Conservation (phyloP, 352 stramenopile genomes). For the Globisporangium spiculum region DNA sequence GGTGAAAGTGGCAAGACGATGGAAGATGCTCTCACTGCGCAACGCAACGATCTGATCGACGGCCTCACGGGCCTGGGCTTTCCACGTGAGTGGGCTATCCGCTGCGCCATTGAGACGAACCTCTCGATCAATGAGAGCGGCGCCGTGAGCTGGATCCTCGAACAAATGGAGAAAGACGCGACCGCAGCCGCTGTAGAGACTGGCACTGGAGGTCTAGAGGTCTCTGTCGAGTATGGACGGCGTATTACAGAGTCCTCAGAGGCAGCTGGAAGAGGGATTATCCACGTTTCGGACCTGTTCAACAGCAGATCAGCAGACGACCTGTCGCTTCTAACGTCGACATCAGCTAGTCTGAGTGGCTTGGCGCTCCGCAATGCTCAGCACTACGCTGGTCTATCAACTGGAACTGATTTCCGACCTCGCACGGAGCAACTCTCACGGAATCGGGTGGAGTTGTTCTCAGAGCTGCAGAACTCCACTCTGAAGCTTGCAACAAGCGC, state of each 20-base stretch:
- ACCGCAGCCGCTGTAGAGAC: not conserved
- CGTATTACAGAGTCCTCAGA: not conserved
- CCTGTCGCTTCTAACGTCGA: conserved; percentile 8
- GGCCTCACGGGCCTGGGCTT: conserved; percentile 84
- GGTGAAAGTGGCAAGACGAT: not conserved
- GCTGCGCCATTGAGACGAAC: conserved; percentile 53
- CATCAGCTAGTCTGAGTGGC: not conserved
- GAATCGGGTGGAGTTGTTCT: conserved; percentile 6
- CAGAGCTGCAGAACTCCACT: not conserved
- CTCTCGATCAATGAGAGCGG: conserved; percentile 52
- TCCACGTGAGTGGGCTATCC: conserved; percentile 70
- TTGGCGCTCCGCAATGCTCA: conserved; percentile 1
- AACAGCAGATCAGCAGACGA: conserved; percentile 18
- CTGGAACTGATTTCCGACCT: not conserved
- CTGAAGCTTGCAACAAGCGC: not conserved
- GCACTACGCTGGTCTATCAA: not conserved
- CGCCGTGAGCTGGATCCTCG: conserved; percentile 88
- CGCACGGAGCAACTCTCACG: conserved; percentile 13
- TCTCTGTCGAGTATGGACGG: not conserved
- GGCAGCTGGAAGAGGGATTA: not conserved
- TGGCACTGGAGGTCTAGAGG: not conserved
- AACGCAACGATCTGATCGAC: conserved; percentile 58
- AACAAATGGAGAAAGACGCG: conserved; percentile 84
- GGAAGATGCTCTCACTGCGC: not conserved
- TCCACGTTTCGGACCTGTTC: conserved; percentile 4